These are phyloP conservation scores for Mycena epipterygia DNA, from an alignment of 768 basidiomycete genomes.

Conservation along the genomic window DNA sequence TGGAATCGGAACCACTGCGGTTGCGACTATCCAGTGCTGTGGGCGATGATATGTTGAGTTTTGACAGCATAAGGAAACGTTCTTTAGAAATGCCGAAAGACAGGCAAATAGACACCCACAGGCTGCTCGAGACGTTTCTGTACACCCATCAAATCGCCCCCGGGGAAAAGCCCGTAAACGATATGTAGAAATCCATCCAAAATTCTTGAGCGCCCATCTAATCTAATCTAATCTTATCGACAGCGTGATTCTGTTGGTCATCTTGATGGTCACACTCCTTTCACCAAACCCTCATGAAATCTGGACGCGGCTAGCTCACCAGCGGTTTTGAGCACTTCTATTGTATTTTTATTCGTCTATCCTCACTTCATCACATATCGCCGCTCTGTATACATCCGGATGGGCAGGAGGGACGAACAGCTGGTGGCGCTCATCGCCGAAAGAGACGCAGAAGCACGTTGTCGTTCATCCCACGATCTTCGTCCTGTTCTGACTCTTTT, in stretches of 20 bases:
- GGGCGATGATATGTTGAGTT: too few species aligned
- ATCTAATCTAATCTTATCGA: neutral
- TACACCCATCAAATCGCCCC: too few species aligned
- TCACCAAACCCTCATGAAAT: slow-evolving; percentile 1
- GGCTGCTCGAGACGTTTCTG: too few species aligned
- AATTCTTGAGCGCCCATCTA: neutral
- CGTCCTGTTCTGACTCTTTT: neutral
- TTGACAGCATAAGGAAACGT: too few species aligned
- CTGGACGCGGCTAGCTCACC: slow-evolving; percentile 8
- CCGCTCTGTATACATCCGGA: neutral
- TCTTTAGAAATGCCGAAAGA: too few species aligned
- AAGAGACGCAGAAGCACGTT: slow-evolving; percentile 16
- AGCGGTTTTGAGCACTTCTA: neutral
- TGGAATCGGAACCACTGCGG: too few species aligned
- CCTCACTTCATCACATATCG: neutral
- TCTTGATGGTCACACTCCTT: neutral
- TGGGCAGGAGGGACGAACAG: neutral
- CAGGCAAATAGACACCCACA: too few species aligned
- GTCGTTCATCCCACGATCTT: neutral
- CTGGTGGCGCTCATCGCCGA: slow-evolving; percentile 5
- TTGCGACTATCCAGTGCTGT: too few species aligned
- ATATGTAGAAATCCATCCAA: neutral
- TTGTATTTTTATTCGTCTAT: slow-evolving; percentile 20
- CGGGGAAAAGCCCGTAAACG: too few species aligned
- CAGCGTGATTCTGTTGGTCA: neutral